Base-by-base conservation (phyloP, 192 early-diverging fungal species). In the Bifiguratus adelaidae region DNA sequence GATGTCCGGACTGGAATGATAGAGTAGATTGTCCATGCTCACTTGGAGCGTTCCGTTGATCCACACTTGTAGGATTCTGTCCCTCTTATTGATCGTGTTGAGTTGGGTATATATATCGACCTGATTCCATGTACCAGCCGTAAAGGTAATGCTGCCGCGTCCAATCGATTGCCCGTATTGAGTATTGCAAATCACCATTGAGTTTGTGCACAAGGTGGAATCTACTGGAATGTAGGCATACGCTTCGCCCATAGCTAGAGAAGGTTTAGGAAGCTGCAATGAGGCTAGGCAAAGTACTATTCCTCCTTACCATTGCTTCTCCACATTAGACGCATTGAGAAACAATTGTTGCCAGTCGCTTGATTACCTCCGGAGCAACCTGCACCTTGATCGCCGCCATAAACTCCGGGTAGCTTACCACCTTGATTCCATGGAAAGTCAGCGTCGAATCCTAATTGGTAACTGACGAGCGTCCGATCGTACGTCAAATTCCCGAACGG, bases 291-390 rank as follows among this genome's bases (percentile, higher is more conserved):
- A 47, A 47, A 47, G 2, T 16, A 0, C 11, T 7, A 24, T 11
- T 22, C 20, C n/a, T 43, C 20, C 20, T 37, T 16, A 29, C 64
- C 69, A 18, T 20, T 43, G 8, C 30, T 44, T 50, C 71, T 45
- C 71, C 71, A 74, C 71, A 74, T 74, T 15, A 69, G 20, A 30
- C 71, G 49, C 56, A 74, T 61, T 9, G 63, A 69, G 21, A 66
- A 46, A 36, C 71, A 74, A 19, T 69, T 58, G n/a, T 53, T 8
- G 2, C 66, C 71, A 1, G 47, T 54, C n/a, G 71, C 50, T 36
- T 66, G 63, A n/a, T 43, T 27, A 9, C 71, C 71, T 4, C 71
- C 71, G 28, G 63, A 67, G 46, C 71, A 73, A 3, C 61, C 63
- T 24, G 47, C 28, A 16, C 62, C 48, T 12, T 62, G 61, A 7